Percentiles rank a stretch among this genome's conserved stretches.
Evolutionary conservation across 2,329 filamentous ascomycete species (phyloP).

Genomic region (Rhinocladiella mackenziei): DNA sequence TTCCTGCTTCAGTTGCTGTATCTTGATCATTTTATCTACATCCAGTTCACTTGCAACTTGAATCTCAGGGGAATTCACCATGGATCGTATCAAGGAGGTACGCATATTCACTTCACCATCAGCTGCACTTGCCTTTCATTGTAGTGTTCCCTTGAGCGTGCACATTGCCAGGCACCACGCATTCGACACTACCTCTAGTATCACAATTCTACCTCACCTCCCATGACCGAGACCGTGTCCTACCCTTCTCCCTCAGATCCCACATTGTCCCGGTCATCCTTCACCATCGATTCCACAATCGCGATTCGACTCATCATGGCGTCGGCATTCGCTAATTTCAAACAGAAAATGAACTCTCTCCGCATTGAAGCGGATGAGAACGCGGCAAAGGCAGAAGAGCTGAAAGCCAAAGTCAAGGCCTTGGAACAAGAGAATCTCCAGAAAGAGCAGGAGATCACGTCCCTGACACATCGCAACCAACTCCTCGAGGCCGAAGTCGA

Average conservation of each 20-base stretch:
- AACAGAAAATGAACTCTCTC: constrained; percentile 89
- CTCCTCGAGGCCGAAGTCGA: constrained; percentile 87
- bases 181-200: constrained; percentile 14
- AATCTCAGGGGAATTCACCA: constrained; percentile 41
- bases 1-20: neutral
- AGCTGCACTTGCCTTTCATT: constrained; percentile 34
- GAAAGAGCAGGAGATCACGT: constrained; percentile 98
- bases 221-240: too few relatives aligned
- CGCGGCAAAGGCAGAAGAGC: constrained; percentile 75
- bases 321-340: constrained; percentile 30
- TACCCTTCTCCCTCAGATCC: neutral
- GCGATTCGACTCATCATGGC: constrained; percentile 24
- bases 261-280: constrained; percentile 26
- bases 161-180: constrained; percentile 22
- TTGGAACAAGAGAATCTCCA: constrained; percentile 92
- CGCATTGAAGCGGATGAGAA: constrained; percentile 90
- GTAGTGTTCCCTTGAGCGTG: constrained; percentile 32
- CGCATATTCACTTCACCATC: too few relatives aligned
- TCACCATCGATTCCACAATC: constrained; percentile 23
- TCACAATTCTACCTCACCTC: constrained; percentile 6
- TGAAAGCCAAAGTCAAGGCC: constrained; percentile 78
- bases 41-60: neutral
- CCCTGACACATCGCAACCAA: constrained; percentile 90
- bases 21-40: too few relatives aligned
- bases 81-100: constrained; percentile 91